Percentiles rank a stretch among this genome's conserved stretches.
Evolutionary conservation across 805 yeast species (phyloP).

Genomic region (Komagataella ulmi): DNA sequence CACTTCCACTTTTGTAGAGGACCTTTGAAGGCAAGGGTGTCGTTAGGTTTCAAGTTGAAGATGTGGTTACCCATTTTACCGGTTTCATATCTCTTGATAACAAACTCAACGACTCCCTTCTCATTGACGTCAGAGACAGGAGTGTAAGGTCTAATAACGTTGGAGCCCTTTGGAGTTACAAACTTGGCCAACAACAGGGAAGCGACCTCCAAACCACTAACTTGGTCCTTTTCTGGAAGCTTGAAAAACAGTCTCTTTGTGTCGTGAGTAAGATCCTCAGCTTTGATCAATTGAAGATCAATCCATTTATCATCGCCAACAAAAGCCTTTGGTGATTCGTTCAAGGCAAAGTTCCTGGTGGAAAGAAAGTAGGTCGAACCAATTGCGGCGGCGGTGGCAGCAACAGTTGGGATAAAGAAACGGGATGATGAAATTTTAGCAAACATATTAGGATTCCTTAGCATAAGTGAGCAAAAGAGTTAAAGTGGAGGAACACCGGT

Average conservation of each 20-base stretch:
- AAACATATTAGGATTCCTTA: background rate
- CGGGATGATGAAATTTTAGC: conserved; percentile 9
- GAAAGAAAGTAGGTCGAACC: conserved; percentile 22
- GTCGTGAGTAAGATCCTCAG: conserved; percentile 40
- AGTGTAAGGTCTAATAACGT: conserved; percentile 82
- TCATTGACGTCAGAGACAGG: conserved; percentile 63
- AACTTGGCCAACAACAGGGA: conserved; percentile 72
- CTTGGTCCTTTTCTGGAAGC: conserved; percentile 51
- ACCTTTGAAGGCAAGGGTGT: conserved; percentile 84
- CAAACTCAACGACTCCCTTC: conserved; percentile 65
- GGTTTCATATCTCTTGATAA: conserved; percentile 80
- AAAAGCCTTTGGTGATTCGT: conserved; percentile 33
- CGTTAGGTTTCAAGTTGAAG: conserved; percentile 57
- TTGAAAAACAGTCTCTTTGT: conserved; percentile 61
- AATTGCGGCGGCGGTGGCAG: conserved; percentile 35
- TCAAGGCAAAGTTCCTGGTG: conserved; percentile 14
- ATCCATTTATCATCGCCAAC: conserved; percentile 58
- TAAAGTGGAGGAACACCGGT: background rate
- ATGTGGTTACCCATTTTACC: conserved; percentile 80
- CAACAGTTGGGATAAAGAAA: conserved; percentile 17
- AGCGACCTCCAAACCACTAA: conserved; percentile 68
- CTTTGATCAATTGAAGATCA: conserved; percentile 42
- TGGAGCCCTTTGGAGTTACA: conserved; percentile 71
- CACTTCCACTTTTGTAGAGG: conserved; percentile 88
- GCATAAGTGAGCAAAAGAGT: background rate